Evolutionary conservation across 345 rosid genomes (phyloP).

Genomic region (Trapa bicornis): DNA sequence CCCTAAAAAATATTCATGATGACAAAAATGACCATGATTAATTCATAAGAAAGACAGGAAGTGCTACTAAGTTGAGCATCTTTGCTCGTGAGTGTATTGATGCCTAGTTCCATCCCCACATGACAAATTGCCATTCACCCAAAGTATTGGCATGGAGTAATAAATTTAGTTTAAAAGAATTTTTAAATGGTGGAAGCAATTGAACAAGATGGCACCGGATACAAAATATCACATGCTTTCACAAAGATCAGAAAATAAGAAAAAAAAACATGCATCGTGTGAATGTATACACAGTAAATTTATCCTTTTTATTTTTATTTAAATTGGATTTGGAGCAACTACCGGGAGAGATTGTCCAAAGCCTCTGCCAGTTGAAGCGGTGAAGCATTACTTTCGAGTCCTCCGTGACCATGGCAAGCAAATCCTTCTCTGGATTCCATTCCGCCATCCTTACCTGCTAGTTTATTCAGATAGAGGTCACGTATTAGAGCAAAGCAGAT

Average conservation of each 20-base stretch:
- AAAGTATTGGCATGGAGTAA: background rate
- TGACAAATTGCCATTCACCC: background rate
- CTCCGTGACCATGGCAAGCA: constrained; percentile 68
- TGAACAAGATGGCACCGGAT: background rate
- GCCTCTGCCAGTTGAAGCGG: constrained; percentile 82
- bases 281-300: background rate
- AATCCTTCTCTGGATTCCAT: constrained; percentile 85
- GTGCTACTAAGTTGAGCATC: background rate
- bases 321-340: background rate
- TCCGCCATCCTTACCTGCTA: constrained; percentile 53
- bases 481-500: background rate
- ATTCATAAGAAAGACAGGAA: background rate
- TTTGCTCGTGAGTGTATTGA: background rate
- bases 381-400: constrained; percentile 68
- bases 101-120: background rate
- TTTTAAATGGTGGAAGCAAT: background rate
- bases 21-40: background rate
- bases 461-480: background rate
- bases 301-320: background rate
- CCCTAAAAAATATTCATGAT: constrained; percentile 23
- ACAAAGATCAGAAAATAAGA: background rate
- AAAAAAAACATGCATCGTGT: background rate
- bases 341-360: constrained; percentile 79
- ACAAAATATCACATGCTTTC: background rate
- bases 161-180: background rate